phyloP scores from a whole-genome alignment of 164 flowering plant genomes.

The Akebia trifoliata region DNA sequence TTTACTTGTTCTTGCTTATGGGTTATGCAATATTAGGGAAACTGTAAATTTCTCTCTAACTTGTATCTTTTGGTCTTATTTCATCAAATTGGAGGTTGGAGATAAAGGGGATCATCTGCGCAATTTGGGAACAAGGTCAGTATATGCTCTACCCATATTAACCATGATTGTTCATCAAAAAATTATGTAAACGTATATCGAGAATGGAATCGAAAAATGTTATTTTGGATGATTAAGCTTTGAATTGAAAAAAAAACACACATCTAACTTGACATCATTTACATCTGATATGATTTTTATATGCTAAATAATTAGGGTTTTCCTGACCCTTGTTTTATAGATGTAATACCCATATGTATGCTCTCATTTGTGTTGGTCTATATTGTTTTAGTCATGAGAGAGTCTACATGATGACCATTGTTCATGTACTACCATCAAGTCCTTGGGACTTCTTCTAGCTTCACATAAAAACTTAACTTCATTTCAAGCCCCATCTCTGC shows the following conservation, averaged over 20 bases:
- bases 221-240: not conserved
- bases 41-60: not conserved
- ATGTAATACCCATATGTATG: no score
- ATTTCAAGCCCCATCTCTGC: not conserved
- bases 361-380: no score
- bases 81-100: not conserved
- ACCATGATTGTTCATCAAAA: not conserved
- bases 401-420: no score
- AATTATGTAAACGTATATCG: not conserved
- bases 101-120: conserved; percentile 5
- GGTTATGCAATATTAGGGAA: no score
- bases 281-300: no score
- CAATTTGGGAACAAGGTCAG: not conserved
- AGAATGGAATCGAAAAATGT: not conserved
- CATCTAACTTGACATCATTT: no score
- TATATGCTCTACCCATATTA: not conserved
- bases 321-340: no score
- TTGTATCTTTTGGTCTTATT: no score
- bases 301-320: no score
- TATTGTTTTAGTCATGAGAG: no score
- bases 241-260: not conserved
- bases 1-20: not conserved
- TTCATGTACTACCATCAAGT: not conserved
- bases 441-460: not conserved
- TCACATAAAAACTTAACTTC: not conserved